Percentiles rank a stretch among this genome's conserved stretches.
Conservation (phyloP, 2,329 filamentous ascomycete genomes). For the Zasmidium citrigriseum region DNA sequence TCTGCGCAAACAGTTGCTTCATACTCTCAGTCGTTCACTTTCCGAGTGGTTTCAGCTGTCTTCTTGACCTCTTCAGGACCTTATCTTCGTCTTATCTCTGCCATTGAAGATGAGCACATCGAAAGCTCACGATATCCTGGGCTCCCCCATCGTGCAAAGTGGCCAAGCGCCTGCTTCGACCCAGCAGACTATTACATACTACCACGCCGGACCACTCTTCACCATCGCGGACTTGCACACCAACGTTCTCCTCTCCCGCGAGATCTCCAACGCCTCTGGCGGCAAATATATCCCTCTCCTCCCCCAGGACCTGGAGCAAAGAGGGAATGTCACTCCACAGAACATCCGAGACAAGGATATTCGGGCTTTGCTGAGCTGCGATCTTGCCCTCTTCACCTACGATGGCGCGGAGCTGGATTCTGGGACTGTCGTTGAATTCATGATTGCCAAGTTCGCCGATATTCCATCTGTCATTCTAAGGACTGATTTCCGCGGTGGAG, state of each 20-base stretch:
- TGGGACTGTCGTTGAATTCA: constrained; percentile 20
- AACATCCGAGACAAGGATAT: constrained; percentile 22
- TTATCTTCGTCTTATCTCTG: too few species aligned
- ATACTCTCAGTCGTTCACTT: too few species aligned
- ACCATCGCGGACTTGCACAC: constrained; percentile 15
- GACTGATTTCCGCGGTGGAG: constrained; percentile 18
- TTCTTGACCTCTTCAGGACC: too few species aligned
- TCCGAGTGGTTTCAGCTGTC: too few species aligned
- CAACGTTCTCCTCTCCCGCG: constrained; percentile 16
- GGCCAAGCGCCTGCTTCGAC: background rate
- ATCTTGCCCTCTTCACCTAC: constrained; percentile 17
- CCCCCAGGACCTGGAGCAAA: constrained; percentile 19
- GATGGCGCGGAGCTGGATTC: constrained; percentile 21
- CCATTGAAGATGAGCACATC: too few species aligned
- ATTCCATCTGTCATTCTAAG: constrained; percentile 17
- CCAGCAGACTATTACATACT: constrained; percentile 11
- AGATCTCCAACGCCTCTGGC: constrained; percentile 9
- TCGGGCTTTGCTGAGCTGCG: constrained; percentile 15
- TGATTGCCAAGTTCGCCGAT: constrained; percentile 19
- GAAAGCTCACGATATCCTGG: background rate
- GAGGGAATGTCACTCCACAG: constrained; percentile 17
- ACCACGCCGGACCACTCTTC: constrained; percentile 21
- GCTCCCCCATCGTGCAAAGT: background rate
- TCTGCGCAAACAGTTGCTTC: background rate
- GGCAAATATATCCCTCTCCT: constrained; percentile 15